These are phyloP conservation scores for Chlorella sp. DNA, from an alignment of 139 green algal species.

Conservation along the genomic window DNA sequence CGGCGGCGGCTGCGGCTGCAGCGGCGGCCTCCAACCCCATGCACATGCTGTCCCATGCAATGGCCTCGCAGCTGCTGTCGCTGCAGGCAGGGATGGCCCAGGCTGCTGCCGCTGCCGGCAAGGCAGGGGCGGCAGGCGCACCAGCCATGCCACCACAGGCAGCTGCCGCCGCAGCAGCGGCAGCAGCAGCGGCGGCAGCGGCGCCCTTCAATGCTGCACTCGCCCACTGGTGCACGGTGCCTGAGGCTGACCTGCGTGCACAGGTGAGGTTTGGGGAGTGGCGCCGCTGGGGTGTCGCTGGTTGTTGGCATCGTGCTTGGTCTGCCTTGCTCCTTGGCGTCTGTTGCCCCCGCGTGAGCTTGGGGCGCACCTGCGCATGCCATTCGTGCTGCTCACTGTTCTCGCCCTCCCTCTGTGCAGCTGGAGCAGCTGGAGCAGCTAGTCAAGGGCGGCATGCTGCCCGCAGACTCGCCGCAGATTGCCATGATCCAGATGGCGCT, in stretches of 20 bases:
- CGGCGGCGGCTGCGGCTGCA: not conserved
- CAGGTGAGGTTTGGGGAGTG: not conserved
- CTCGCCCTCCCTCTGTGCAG: not conserved
- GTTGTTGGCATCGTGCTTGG: not conserved
- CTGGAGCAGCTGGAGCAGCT: slow-evolving; percentile 28
- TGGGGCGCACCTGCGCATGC: no score
- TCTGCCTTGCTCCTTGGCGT: not conserved
- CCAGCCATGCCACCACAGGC: not conserved
- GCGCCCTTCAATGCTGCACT: not conserved
- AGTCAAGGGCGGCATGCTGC: not conserved
- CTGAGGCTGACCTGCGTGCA: slow-evolving; percentile 36
- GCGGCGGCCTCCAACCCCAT: slow-evolving; percentile 35
- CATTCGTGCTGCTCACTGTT: not conserved
- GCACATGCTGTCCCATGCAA: slow-evolving; percentile 41
- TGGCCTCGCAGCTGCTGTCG: slow-evolving; percentile 44
- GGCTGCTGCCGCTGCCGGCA: slow-evolving; percentile 15
- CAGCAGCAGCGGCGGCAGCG: slow-evolving; percentile 10
- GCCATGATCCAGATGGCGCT: slow-evolving; percentile 33
- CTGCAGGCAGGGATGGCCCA: slow-evolving; percentile 35
- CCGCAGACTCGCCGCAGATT: slow-evolving; percentile 11
- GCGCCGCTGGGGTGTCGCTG: not conserved
- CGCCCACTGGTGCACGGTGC: not conserved
- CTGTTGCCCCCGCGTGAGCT: not conserved
- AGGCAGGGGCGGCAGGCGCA: not conserved
- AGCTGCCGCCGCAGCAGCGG: not conserved